Conservation (phyloP, 768 basidiomycete species). For the Clitopilus hobsonii region DNA sequence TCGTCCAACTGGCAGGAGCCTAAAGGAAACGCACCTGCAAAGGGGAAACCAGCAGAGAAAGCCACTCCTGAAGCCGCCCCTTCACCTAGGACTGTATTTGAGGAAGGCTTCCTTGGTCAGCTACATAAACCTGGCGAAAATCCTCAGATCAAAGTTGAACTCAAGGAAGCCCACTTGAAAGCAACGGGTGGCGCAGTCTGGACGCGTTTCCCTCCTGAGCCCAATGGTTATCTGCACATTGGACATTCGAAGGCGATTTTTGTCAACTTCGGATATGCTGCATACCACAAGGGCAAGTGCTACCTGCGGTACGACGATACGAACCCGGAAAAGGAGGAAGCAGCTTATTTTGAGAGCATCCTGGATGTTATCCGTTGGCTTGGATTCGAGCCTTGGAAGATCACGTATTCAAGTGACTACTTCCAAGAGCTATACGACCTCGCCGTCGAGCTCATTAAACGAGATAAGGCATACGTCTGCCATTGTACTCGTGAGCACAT, state of each 20-base stretch:
- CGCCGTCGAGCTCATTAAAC: slow-evolving; percentile 82
- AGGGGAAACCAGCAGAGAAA: slow-evolving; percentile 25
- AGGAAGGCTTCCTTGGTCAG: slow-evolving; percentile 89
- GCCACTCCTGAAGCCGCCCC: too few relatives aligned
- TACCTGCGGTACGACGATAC: slow-evolving; percentile 98
- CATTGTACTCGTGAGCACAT: slow-evolving; percentile 83
- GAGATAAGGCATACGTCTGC: slow-evolving; percentile 93
- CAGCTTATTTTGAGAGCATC: slow-evolving; percentile 92
- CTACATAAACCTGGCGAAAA: slow-evolving; percentile 95
- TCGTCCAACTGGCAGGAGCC: slow-evolving; percentile 34
- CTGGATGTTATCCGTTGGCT: slow-evolving; percentile 95
- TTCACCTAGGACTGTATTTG: slow-evolving; percentile 77
- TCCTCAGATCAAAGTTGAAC: slow-evolving; percentile 72
- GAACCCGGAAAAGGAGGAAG: slow-evolving; percentile 98
- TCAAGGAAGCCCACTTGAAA: slow-evolving; percentile 78
- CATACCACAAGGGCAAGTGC: slow-evolving; percentile 85
- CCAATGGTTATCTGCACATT: slow-evolving; percentile 93
- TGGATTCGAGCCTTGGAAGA: slow-evolving; percentile 97
- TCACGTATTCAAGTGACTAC: slow-evolving; percentile 98
- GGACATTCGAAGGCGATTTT: slow-evolving; percentile 99
- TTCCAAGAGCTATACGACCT: slow-evolving; percentile 84
- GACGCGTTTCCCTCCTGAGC: slow-evolving; percentile 98
- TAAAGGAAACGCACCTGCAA: slow-evolving; percentile 40
- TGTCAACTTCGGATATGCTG: slow-evolving; percentile 97
- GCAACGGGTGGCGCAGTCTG: slow-evolving; percentile 79